Conservation (phyloP, 169 alveolate species). For the Plasmodium knowlesi region DNA sequence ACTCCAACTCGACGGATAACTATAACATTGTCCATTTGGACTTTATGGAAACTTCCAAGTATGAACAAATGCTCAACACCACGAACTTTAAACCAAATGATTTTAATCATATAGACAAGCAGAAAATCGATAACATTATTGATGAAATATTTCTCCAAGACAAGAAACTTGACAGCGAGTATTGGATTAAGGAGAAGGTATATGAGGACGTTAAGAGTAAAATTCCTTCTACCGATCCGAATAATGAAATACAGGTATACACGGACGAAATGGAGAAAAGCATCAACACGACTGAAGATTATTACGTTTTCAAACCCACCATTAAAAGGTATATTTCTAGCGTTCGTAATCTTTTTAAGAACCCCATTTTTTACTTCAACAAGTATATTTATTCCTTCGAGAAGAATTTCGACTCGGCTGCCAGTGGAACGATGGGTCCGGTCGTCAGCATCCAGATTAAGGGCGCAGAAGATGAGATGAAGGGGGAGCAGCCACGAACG, state of each 20-base stretch:
- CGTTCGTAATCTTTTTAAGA: constrained; percentile 37
- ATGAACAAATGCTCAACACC: constrained; percentile 28
- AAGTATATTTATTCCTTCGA: constrained; percentile 56
- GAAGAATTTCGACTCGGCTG: constrained; percentile 17
- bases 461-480: not conserved
- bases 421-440: not conserved
- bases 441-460: not conserved
- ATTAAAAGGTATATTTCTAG: constrained; percentile 32
- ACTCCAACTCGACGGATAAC: not conserved
- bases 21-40: constrained; percentile 40
- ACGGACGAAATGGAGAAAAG: constrained; percentile 30
- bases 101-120: constrained; percentile 20
- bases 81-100: not conserved
- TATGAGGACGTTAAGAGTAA: constrained; percentile 19
- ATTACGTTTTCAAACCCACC: constrained; percentile 58
- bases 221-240: constrained; percentile 8
- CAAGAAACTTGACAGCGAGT: not conserved
- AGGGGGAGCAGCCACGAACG: not conserved
- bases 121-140: constrained; percentile 23
- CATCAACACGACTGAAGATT: not conserved
- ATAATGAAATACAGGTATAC: constrained; percentile 14
- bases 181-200: constrained; percentile 58
- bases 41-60: constrained; percentile 32
- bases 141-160: constrained; percentile 7
- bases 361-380: constrained; percentile 51